Evolutionary conservation across 192 early-diverging fungal genomes (phyloP), one percentile per base, ranked within the genome.

Genomic region (Entomortierella chlamydospora): DNA sequence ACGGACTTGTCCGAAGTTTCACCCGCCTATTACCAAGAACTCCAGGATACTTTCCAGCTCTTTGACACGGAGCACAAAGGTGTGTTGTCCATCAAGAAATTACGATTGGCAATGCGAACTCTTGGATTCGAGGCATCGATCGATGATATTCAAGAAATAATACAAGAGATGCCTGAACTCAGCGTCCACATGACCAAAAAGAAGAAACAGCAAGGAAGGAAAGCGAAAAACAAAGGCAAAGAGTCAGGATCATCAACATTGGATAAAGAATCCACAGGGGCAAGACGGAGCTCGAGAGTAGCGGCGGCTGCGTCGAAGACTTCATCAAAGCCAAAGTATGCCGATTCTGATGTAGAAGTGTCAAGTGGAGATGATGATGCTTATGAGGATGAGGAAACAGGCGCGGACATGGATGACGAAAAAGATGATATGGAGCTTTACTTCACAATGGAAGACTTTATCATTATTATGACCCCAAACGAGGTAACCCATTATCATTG

Each of bases 31-130:
- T 63, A 52, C 30, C 37, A 70, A 22, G 76, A 79, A 45, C 63
- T 79, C 1, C 10, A 61, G 11, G 68, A 70, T 11, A 70, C 63
- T 20, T 79, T 70, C 33, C 60, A 62, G 17, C 62, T 79, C 4
- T 70, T 61, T 42, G 68, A 70, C 28, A 17, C 76, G 1, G 61
- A 78, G 17, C 26, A 34, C 28, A 69, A 22, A 7, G 74, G 62
- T 15, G 31, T 29, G 10, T 50, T 79, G 1, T 56, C 76, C 1
- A 29, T 49, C 49, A 60, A 79, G 30, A 52, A 55, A 2, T 43
- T 79, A 18, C 58, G 62, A 15, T 50, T 58, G 7, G 76, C 76
- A 28, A 79, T 79, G 76, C 61, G 76, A 50, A 79, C 76, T 20
- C 43, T 79, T 37, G 76, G 76, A 10, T 79, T 79, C 23, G 76